Conservation (phyloP, 305 asterid genomes). For the Fraxinus baroniana region DNA sequence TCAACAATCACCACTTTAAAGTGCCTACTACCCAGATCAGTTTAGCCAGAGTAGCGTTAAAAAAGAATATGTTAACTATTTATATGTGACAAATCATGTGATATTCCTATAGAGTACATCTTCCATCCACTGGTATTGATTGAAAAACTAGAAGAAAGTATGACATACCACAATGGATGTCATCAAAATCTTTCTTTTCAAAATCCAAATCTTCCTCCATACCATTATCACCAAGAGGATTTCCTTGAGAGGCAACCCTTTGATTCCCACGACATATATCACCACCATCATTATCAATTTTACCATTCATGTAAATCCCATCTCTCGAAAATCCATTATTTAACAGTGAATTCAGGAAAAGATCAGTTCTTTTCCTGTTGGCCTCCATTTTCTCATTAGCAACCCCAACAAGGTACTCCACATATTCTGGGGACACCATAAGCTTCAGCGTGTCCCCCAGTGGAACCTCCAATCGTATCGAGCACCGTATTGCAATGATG, state of each 20-base stretch:
- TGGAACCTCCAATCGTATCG: slow-evolving; percentile 90
- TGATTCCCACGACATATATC: slow-evolving; percentile 21
- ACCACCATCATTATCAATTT: slow-evolving; percentile 29
- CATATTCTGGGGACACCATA: slow-evolving; percentile 70
- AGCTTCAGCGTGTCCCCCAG: slow-evolving; percentile 57
- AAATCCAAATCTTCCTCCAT: slow-evolving; percentile 32
- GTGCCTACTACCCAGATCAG: background rate
- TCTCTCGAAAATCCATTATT: slow-evolving; percentile 47
- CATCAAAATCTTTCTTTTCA: slow-evolving; percentile 32
- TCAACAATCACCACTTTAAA: slow-evolving; percentile 5
- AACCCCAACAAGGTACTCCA: slow-evolving; percentile 62
- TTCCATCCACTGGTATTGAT: background rate
- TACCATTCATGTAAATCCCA: slow-evolving; percentile 24
- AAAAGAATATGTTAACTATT: background rate
- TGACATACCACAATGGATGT: slow-evolving; percentile 46
- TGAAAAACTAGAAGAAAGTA: background rate
- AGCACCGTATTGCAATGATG: slow-evolving; percentile 77
- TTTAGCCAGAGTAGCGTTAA: background rate
- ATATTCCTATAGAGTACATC: background rate
- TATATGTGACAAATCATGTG: background rate
- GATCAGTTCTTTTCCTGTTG: slow-evolving; percentile 70
- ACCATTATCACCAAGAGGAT: slow-evolving; percentile 29
- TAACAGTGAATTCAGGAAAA: slow-evolving; percentile 46
- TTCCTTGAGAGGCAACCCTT: slow-evolving; percentile 27
- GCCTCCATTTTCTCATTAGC: slow-evolving; percentile 89